Evolutionary conservation across 108 stramenopile species (phyloP).

Genomic region (Bacterosira constricta): DNA sequence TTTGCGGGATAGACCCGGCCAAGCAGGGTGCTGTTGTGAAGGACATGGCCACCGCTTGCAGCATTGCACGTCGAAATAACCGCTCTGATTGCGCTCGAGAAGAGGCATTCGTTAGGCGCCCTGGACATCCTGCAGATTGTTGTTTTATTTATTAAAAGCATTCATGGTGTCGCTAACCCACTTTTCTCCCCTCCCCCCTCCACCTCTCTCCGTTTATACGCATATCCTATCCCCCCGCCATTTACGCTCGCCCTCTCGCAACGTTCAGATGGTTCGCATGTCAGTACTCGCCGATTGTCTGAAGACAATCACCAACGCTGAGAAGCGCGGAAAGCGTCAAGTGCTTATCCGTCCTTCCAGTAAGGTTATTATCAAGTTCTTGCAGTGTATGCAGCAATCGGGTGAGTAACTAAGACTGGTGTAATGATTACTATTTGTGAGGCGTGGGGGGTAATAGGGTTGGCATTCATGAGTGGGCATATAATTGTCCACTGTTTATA

Average conservation of each 20-base stretch:
- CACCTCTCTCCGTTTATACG: too few species aligned
- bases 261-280: slow-evolving; percentile 97
- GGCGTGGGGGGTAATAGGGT: too few species aligned
- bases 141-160: too few species aligned
- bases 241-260: slow-evolving; percentile 10
- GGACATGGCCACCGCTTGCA: not conserved
- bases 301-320: slow-evolving; percentile 99
- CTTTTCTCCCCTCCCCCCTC: too few species aligned
- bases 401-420: slow-evolving; percentile 82
- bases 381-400: slow-evolving; percentile 99
- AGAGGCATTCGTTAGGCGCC: too few species aligned
- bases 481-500: not conserved
- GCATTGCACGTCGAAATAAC: slow-evolving; percentile 8
- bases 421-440: too few species aligned
- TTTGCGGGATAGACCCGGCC: not conserved
- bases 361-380: slow-evolving; percentile 99
- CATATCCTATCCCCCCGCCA: too few species aligned
- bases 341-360: slow-evolving; percentile 98
- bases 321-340: slow-evolving; percentile 99
- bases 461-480: not conserved
- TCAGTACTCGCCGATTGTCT: slow-evolving; percentile 99
- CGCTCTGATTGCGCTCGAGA: too few species aligned
- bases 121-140: too few species aligned
- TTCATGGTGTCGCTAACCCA: too few species aligned
- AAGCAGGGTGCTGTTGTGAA: not conserved